Evolutionary conservation across 176 grass and related monocot genomes (phyloP), one percentile per base, ranked within the genome.

Genomic region (Alopecurus myosuroides): DNA sequence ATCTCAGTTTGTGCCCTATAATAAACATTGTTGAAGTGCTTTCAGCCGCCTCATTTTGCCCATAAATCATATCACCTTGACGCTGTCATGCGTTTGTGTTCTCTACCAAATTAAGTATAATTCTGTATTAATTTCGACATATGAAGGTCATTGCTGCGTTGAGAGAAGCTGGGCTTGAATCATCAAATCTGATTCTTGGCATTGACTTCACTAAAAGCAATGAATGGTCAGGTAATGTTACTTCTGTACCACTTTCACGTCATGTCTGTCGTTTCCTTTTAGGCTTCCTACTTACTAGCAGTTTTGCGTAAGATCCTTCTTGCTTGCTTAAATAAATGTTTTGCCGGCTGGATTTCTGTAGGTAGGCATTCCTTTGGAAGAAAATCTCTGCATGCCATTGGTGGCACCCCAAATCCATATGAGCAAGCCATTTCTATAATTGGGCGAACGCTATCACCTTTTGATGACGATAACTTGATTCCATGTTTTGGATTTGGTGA

Each of bases 161-260:
- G 77, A 94, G 93, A 81, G 93, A 98, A 84, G 87, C 96, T 83
- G 96, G 96, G 64, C 96, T 98, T 33, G 93, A 94, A 78, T 98
- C 96, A 23, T 95, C 96, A 67, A 98, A 98, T 86, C 85, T 98
- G 25, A 89, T 98, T 80, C 89, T 98, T 63, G 96, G 89, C 51
- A 90, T 98, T 66, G 96, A 98, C 86, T 98, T 98, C 74, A 98
- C 96, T 9, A 98, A 98, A 89, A 98, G 96, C 74, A 98, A 98
- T 75, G 96, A 98, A 74, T 95, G 96, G 96, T 95, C 96, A 92
- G 96, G 96, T 97, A 70, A 60, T 77, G 64, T 44, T 80, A 85
- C 53, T 80, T 73, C 45, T 42, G 45, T 49, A 26, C 36, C 46
- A 52, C 23, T 83, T 22, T 25, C 35, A 29, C 19, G 35, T 77